Evolutionary conservation across 495 filamentous ascomycete species (phyloP).

Genomic region (Jackrogersella multiformis): DNA sequence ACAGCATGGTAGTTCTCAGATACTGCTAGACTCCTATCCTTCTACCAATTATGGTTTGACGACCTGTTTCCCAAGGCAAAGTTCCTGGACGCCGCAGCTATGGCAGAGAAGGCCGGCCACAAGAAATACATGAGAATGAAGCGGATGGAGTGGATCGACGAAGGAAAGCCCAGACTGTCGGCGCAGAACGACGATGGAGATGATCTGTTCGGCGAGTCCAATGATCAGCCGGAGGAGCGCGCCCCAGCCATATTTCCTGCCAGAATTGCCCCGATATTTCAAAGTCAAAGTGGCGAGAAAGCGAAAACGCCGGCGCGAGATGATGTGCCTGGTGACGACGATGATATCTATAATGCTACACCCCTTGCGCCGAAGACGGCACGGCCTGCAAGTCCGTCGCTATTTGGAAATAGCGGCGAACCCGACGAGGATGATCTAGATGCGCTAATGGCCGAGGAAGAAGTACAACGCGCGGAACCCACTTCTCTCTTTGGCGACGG

Average conservation of each 20-base stretch:
- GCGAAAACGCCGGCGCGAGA: constrained; percentile 46
- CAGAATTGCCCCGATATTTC: constrained; percentile 60
- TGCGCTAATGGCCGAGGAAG: constrained; percentile 60
- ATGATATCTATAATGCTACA: constrained; percentile 57
- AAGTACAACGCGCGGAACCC: constrained; percentile 41
- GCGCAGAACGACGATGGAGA: constrained; percentile 63
- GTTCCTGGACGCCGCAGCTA: constrained; percentile 87
- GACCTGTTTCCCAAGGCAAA: constrained; percentile 94
- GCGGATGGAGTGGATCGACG: constrained; percentile 79
- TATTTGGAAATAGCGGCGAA: constrained; percentile 46
- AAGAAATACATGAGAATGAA: constrained; percentile 77
- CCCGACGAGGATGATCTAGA: constrained; percentile 62
- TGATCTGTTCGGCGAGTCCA: constrained; percentile 35
- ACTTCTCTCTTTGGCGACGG: constrained; percentile 50
- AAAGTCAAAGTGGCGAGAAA: constrained; percentile 40
- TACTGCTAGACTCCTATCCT: constrained; percentile 78
- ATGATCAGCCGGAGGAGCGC: constrained; percentile 44
- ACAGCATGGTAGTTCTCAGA: constrained; percentile 75
- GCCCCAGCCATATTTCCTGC: constrained; percentile 47
- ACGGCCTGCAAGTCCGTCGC: constrained; percentile 17
- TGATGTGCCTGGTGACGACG: constrained; percentile 49
- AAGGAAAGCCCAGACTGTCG: constrained; percentile 64
- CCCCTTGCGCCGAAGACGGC: constrained; percentile 35
- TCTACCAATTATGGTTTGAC: constrained; percentile 97
- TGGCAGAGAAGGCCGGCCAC: constrained; percentile 95